phyloP scores from a whole-genome alignment of 768 basidiomycete genomes.

The Leccinum truebloodii region DNA sequence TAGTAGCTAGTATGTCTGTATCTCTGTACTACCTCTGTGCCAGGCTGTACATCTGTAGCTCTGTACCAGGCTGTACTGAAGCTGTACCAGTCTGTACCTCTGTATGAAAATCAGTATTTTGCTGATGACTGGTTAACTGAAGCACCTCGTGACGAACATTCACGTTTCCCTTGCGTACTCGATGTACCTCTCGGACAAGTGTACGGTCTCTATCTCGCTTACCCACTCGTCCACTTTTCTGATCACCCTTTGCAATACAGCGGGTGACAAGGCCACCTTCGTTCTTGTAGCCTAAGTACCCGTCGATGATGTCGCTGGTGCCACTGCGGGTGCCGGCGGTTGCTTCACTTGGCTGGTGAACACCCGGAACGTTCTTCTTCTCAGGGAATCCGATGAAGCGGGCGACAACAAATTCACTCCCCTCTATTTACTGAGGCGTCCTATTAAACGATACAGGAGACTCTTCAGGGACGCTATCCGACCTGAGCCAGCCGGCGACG shows the following conservation, averaged over 20 bases:
- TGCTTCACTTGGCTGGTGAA: slow-evolving; percentile 23
- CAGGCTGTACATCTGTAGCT: no score
- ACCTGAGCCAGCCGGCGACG: slow-evolving; percentile 17
- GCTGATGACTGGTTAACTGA: no score
- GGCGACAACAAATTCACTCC: slow-evolving; percentile 23
- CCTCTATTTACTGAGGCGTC: slow-evolving; percentile 21
- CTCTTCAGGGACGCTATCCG: slow-evolving; percentile 21
- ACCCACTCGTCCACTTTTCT: not conserved
- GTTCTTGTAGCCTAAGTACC: slow-evolving; percentile 21
- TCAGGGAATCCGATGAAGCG: slow-evolving; percentile 15
- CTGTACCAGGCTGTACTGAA: no score
- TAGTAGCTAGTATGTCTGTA: no score
- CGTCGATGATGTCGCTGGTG: not conserved
- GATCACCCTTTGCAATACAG: slow-evolving; percentile 8
- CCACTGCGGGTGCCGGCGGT: not conserved
- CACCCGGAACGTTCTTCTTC: slow-evolving; percentile 16
- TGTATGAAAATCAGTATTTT: no score
- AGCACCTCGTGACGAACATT: slow-evolving; percentile 33
- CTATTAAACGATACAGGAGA: slow-evolving; percentile 6
- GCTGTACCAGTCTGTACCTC: no score
- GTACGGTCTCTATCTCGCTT: slow-evolving; percentile 2
- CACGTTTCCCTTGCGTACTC: slow-evolving; percentile 33
- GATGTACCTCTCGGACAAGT: slow-evolving; percentile 35
- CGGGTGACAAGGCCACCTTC: slow-evolving; percentile 22
- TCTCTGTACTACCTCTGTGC: no score